These are phyloP conservation scores for Monascus purpureus DNA, from an alignment of 495 filamentous ascomycete genomes.

Conservation along the genomic window DNA sequence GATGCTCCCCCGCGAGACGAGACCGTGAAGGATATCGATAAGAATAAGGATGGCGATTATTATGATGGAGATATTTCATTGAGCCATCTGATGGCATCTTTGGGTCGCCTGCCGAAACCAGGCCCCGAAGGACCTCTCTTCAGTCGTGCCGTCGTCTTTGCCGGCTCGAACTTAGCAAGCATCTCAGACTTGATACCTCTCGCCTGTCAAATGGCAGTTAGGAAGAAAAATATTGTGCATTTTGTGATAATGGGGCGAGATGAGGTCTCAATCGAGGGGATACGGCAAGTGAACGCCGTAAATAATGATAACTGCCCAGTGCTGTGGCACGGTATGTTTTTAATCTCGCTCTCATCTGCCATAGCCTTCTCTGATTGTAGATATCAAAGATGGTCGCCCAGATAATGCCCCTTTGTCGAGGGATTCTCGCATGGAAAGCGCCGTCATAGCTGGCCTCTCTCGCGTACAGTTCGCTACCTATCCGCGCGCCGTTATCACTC, in stretches of 20 bases:
- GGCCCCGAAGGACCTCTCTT: no score
- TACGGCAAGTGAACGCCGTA: slow-evolving; percentile 36
- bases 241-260: slow-evolving; percentile 42
- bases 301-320: slow-evolving; percentile 31
- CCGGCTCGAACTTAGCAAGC: slow-evolving; percentile 33
- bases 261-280: slow-evolving; percentile 34
- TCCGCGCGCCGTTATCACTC: slow-evolving; percentile 37
- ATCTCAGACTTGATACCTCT: slow-evolving; percentile 38
- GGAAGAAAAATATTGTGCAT: slow-evolving; percentile 34
- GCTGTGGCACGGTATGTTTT: slow-evolving; percentile 36
- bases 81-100: slow-evolving; percentile 32
- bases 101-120: slow-evolving; percentile 25
- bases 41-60: slow-evolving; percentile 20
- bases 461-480: slow-evolving; percentile 33
- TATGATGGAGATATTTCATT: slow-evolving; percentile 45
- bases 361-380: slow-evolving; percentile 4
- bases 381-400: slow-evolving; percentile 30
- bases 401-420: slow-evolving; percentile 34
- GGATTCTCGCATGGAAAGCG: slow-evolving; percentile 35
- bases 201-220: slow-evolving; percentile 38
- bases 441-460: slow-evolving; percentile 24
- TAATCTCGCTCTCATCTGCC: background rate
- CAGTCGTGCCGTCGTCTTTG: slow-evolving; percentile 36
- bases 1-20: slow-evolving; percentile 11
- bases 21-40: slow-evolving; percentile 5